Conservation (phyloP, 2,329 filamentous ascomycete species). For the Penicillium frequentans region DNA sequence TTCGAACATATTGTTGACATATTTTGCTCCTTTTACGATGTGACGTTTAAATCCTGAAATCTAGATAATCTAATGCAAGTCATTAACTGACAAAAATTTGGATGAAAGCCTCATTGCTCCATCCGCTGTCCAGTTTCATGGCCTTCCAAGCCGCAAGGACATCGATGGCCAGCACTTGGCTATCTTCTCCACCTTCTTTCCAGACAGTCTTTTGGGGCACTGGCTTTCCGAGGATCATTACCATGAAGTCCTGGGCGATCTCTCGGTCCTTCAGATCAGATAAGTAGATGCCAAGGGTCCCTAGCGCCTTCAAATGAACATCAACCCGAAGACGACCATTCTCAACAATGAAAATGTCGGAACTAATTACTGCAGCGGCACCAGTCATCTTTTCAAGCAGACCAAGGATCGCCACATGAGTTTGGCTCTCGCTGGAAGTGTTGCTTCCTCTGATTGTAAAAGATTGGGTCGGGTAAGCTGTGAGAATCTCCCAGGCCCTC, state of each 20-base stretch:
- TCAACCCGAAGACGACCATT: conserved; percentile 65
- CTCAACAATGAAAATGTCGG: conserved; percentile 57
- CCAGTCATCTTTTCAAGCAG: conserved; percentile 88
- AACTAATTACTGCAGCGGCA: conserved; percentile 70
- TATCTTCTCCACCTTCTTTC: conserved; percentile 45
- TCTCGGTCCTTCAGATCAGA: conserved; percentile 63
- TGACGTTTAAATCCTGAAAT: too few species aligned
- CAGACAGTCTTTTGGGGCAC: conserved; percentile 68
- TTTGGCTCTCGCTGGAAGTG: conserved; percentile 39
- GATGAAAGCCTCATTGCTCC: conserved; percentile 77
- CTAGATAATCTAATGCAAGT: neutral
- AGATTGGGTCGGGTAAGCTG: conserved; percentile 65
- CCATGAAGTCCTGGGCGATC: conserved; percentile 67
- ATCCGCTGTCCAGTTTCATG: conserved; percentile 67
- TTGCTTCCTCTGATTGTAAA: conserved; percentile 46
- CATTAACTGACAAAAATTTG: conserved; percentile 55
- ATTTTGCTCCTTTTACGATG: neutral
- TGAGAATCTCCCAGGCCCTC: conserved; percentile 77
- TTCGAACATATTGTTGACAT: neutral
- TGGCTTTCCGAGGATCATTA: conserved; percentile 69
- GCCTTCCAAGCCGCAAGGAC: conserved; percentile 74
- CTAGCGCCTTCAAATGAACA: conserved; percentile 76
- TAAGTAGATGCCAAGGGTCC: conserved; percentile 70
- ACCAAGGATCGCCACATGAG: conserved; percentile 67
- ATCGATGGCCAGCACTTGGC: conserved; percentile 73